Percentiles rank a stretch among this genome's conserved stretches.
phyloP scores from a whole-genome alignment of 208 protist species.

The Trypanosomatidae sp. region DNA sequence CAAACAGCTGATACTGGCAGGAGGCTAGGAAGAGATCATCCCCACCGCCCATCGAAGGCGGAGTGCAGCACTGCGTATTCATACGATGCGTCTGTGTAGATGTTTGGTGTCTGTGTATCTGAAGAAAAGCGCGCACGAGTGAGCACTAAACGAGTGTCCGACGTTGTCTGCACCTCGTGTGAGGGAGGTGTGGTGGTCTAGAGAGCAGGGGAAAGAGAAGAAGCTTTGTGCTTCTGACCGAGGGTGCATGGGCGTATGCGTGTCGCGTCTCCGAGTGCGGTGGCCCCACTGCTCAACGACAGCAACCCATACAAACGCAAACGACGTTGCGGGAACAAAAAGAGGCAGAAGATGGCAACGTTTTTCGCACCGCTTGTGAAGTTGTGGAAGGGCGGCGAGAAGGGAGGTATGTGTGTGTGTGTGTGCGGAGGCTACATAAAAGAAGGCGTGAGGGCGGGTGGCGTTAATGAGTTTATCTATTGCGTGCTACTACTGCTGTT shows the following conservation, averaged over 20 bases:
- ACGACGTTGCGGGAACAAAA: constrained; percentile 5
- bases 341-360: constrained; percentile 1
- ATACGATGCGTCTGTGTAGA: constrained; percentile 1
- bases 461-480: not conserved
- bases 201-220: not conserved
- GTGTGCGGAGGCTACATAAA: not conserved
- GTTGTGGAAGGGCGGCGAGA: not conserved
- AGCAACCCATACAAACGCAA: not conserved
- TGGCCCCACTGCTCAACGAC: not conserved
- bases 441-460: not conserved
- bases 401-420: no score
- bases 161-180: constrained; percentile 1
- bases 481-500: not conserved
- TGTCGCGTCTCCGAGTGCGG: not conserved
- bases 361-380: not conserved
- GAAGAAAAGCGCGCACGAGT: not conserved
- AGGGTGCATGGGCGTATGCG: not conserved
- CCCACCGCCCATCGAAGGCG: constrained; percentile 13
- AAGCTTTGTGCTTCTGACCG: not conserved
- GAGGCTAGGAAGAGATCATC: constrained; percentile 20
- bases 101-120: not conserved
- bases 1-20: constrained; percentile 25
- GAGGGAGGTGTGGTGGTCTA: not conserved
- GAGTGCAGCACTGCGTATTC: constrained; percentile 27
- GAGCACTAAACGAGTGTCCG: not conserved